Conservation (phyloP, 805 yeast genomes). For the Candida verbasci region DNA sequence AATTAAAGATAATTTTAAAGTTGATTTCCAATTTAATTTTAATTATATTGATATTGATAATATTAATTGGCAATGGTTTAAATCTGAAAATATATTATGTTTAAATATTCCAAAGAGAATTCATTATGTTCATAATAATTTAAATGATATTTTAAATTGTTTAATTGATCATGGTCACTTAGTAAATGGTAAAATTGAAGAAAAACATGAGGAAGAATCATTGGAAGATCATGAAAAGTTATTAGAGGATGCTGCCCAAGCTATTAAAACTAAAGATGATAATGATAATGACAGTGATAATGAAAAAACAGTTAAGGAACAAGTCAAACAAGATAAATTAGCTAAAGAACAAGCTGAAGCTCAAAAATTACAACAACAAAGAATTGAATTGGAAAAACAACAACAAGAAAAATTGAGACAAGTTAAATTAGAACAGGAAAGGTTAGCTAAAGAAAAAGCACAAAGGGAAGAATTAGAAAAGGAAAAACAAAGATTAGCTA, state of each 20-base stretch:
- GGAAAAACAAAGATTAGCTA: constrained; percentile 5
- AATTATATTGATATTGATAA: constrained; percentile 24
- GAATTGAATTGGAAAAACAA: background rate
- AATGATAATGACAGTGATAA: background rate
- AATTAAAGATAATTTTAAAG: constrained; percentile 26
- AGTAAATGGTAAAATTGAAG: background rate
- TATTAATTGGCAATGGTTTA: constrained; percentile 33
- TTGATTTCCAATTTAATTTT: constrained; percentile 26
- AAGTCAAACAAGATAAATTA: background rate
- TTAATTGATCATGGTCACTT: constrained; percentile 1
- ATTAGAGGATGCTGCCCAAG: constrained; percentile 1
- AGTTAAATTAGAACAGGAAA: constrained; percentile 4
- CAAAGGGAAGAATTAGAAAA: background rate
- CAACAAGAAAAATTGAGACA: constrained; percentile 3
- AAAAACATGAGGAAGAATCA: background rate
- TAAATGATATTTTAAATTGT: constrained; percentile 10
- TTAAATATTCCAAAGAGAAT: constrained; percentile 34
- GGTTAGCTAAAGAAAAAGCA: constrained; percentile 4
- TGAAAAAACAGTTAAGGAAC: constrained; percentile 1
- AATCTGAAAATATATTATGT: constrained; percentile 26
- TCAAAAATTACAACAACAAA: background rate
- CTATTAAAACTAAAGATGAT: constrained; percentile 1
- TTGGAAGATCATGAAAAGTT: constrained; percentile 2
- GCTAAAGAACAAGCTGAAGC: constrained; percentile 1
- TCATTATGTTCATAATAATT: constrained; percentile 14